phyloP scores from a whole-genome alignment of 2,329 filamentous ascomycete genomes.

The Hymenoscyphus occultus region DNA sequence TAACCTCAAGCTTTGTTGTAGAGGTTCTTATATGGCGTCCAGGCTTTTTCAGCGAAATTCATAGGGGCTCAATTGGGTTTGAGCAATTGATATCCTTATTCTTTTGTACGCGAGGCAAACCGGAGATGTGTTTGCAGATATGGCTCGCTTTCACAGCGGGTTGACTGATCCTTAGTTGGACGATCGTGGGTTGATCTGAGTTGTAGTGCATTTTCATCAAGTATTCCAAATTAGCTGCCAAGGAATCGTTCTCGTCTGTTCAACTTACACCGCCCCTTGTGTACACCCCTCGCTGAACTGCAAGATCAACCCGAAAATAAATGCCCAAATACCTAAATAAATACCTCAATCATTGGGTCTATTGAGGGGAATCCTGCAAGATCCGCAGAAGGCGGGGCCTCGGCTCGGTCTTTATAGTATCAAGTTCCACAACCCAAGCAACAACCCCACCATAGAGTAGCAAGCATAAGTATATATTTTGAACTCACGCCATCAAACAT shows the following conservation, averaged over 20 bases:
- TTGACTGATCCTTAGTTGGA: neutral
- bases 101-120: conserved; percentile 8
- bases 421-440: neutral
- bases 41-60: neutral
- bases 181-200: neutral
- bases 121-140: neutral
- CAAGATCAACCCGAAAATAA: neutral
- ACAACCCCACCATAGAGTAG: neutral
- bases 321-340: neutral
- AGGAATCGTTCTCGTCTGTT: neutral
- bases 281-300: neutral
- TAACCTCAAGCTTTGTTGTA: conserved; percentile 6
- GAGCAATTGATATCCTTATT: conserved; percentile 11
- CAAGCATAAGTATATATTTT: neutral
- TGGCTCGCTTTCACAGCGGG: neutral
- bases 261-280: neutral
- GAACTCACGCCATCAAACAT: neutral
- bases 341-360: neutral
- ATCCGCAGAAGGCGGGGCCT: neutral
- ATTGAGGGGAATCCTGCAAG: neutral
- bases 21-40: conserved; percentile 8
- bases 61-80: neutral
- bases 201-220: neutral
- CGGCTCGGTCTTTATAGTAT: neutral
- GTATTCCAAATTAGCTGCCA: neutral